A percentile compares a stretch with the other conserved stretches of the same genome.
These are phyloP conservation scores for Plantago elongata DNA, from an alignment of 257 asterid genomes.

Conservation along the genomic window DNA sequence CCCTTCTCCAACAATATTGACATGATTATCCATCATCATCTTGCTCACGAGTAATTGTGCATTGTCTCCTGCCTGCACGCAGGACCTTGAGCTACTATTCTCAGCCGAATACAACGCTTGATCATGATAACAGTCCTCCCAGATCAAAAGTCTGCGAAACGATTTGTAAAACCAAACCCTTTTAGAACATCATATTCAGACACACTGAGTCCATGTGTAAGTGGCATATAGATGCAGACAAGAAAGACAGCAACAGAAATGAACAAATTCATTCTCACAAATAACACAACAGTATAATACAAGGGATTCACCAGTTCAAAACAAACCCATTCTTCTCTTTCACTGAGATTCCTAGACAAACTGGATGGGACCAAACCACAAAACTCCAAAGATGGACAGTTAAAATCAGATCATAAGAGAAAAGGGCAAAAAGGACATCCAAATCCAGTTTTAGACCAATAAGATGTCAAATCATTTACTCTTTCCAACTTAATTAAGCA, in stretches of 20 bases:
- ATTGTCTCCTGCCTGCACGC: slow-evolving; percentile 34
- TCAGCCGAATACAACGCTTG: slow-evolving; percentile 39
- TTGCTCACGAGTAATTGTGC: slow-evolving; percentile 66
- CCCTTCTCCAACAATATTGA: slow-evolving; percentile 88
- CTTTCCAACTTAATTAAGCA: slow-evolving; percentile 22
- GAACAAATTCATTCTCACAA: slow-evolving; percentile 28
- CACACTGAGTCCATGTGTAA: slow-evolving; percentile 12
- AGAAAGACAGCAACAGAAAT: slow-evolving; percentile 37
- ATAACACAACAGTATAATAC: slow-evolving; percentile 25
- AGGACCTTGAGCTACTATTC: slow-evolving; percentile 28
- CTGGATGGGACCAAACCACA: slow-evolving; percentile 42
- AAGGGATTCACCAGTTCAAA: slow-evolving; percentile 30
- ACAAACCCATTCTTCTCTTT: slow-evolving; percentile 15
- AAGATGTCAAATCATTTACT: slow-evolving; percentile 39
- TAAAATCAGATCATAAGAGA: slow-evolving; percentile 30
- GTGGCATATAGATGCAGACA: slow-evolving; percentile 38
- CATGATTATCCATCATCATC: slow-evolving; percentile 83
- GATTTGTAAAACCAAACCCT: slow-evolving; percentile 14
- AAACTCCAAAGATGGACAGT: slow-evolving; percentile 50
- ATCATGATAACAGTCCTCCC: slow-evolving; percentile 87
- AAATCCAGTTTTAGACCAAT: slow-evolving; percentile 34
- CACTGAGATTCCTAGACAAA: slow-evolving; percentile 59
- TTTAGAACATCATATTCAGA: slow-evolving; percentile 10
- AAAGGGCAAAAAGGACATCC: slow-evolving; percentile 27
- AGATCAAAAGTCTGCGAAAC: slow-evolving; percentile 69